These are phyloP conservation scores for Lumnitzera littorea DNA, from an alignment of 345 rosid species.

Conservation along the genomic window DNA sequence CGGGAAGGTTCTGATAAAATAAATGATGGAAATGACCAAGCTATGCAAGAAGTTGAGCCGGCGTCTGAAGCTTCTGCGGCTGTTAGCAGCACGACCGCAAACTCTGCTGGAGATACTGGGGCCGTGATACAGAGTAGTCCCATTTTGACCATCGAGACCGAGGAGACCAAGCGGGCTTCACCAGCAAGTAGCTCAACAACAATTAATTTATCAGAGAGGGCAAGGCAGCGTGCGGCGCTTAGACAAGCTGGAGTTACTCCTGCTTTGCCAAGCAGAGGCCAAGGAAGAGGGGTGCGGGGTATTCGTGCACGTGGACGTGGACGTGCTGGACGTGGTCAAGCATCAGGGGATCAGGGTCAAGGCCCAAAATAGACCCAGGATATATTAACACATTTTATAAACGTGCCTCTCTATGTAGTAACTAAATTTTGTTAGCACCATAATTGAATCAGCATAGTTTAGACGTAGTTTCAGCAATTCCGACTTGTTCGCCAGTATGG, in stretches of 20 bases:
- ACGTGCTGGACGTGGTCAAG: conserved; percentile 15
- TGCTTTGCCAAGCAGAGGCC: conserved; percentile 25
- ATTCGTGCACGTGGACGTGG: conserved; percentile 12
- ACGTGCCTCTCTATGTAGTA: no score
- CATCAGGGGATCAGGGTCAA: conserved; percentile 11
- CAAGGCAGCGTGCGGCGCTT: conserved; percentile 38
- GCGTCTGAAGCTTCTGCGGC: conserved; percentile 20
- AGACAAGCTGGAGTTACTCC: conserved; percentile 47
- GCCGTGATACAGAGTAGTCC: conserved; percentile 21
- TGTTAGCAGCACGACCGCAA: conserved; percentile 16
- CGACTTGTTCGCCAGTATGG: no score
- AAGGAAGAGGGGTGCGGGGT: conserved; percentile 19
- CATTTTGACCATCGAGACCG: conserved; percentile 27
- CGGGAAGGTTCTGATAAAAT: conserved; percentile 53
- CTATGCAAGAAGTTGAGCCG: conserved; percentile 26
- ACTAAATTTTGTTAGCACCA: no score
- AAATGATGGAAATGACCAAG: conserved; percentile 34
- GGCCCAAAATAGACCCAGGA: background rate
- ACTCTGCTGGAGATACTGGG: conserved; percentile 6
- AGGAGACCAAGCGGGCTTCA: conserved; percentile 42
- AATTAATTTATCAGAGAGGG: conserved; percentile 48
- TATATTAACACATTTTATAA: background rate
- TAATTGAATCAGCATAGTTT: no score
- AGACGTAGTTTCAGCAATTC: no score
- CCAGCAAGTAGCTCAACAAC: conserved; percentile 37